Evolutionary conservation across 108 stramenopile species (phyloP), one percentile per base, ranked within the genome.

Genomic region (Mayamaea pseudoterrestris): DNA sequence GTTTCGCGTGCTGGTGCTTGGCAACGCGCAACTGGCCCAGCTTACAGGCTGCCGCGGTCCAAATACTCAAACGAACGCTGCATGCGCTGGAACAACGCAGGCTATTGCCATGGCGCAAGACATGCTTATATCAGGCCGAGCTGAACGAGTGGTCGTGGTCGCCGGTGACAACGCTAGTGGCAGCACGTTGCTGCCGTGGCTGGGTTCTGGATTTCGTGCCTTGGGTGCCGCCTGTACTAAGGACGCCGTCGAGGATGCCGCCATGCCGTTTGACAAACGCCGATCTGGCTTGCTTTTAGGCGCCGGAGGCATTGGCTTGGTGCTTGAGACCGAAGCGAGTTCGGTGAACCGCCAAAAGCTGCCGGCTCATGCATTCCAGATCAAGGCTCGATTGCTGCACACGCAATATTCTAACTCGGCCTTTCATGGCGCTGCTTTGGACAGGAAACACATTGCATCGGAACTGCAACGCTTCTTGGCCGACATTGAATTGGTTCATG

Each of bases 41-140:
- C 60, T 97, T 39, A 83, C 92, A 27, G 89, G 89, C 34, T 93
- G 93, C 44, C 70, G 89, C 14, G 96, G 96, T 27, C 96, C 96
- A 17, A 97, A 97, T 45, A 93, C 91, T 32, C 96, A 97, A 57
- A 95, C 92, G 9, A 97, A 97, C 66, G 93, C 96, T 6, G 96
- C 96, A 17, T 97, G 96, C 70, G 93, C 93, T 22, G 96, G 96
- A 21, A 93, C 96, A 18, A 95, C 96, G 13, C 93, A 66, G 54
- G 96, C 93, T 18, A 82, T 97, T 36, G 93, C 83, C 45, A 90
- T 97, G 76, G 96, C 93, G 7, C 84, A 93, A 63, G 95, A 96
- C 51, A 88, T 94, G 87, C 68, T 96, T 2, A 75, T 80, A 28
- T 78, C 81, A 21, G 95, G 95, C 29, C 75, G 95, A 6, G 85